phyloP scores from a whole-genome alignment of 2,329 filamentous ascomycete genomes.

The Pseudocercospora crystallina region DNA sequence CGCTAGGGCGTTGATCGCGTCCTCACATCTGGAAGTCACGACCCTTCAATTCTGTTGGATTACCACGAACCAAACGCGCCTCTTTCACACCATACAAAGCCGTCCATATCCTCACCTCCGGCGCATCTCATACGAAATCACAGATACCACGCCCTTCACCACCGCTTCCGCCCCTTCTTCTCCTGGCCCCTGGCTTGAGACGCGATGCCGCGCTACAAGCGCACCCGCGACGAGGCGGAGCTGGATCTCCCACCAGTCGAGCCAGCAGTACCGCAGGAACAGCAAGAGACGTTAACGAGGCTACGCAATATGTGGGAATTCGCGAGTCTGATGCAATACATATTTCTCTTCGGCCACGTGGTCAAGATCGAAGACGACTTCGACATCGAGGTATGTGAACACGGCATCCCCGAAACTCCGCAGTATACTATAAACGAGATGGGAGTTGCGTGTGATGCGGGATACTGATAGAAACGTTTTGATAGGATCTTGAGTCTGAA shows the following conservation, averaged over 20 bases:
- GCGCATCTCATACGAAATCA: no score
- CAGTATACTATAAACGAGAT: no score
- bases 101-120: no score
- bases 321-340: constrained; percentile 89
- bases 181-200: background rate
- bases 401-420: constrained; percentile 6
- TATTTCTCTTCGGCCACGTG: constrained; percentile 82
- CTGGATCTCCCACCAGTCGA: constrained; percentile 36
- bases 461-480: constrained; percentile 29
- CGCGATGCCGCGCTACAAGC: constrained; percentile 56
- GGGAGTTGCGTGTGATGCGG: no score
- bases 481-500: constrained; percentile 81
- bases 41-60: no score
- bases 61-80: no score
- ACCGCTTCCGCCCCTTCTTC: background rate
- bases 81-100: no score
- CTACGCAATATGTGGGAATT: constrained; percentile 95
- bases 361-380: constrained; percentile 88
- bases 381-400: constrained; percentile 74
- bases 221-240: constrained; percentile 54
- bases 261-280: constrained; percentile 25
- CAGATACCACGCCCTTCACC: background rate
- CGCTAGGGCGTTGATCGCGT: no score
- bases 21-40: no score
- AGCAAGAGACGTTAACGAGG: constrained; percentile 56